Evolutionary conservation across 257 asterid species (phyloP).

Genomic region (Catharanthus roseus): DNA sequence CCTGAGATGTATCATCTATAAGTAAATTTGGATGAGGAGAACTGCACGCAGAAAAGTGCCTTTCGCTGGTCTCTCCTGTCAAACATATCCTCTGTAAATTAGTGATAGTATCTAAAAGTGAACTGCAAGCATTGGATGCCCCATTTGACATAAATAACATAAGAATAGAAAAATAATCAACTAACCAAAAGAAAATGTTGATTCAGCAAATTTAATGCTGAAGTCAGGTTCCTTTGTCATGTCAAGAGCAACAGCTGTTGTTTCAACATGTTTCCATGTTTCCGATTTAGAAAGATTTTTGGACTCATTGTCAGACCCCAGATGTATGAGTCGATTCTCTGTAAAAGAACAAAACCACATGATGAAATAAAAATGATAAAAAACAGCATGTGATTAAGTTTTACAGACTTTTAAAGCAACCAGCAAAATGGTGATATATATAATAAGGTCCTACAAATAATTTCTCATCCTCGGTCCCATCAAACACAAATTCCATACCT

Average conservation of each 20-base stretch:
- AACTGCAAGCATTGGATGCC: neutral
- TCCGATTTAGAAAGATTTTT: slow-evolving; percentile 29
- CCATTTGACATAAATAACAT: neutral
- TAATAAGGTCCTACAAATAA: neutral
- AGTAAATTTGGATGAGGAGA: slow-evolving; percentile 22
- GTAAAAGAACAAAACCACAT: slow-evolving; percentile 22
- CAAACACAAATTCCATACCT: neutral
- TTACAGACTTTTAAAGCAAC: neutral
- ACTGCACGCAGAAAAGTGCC: slow-evolving; percentile 25
- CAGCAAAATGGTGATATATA: neutral
- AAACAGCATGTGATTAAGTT: neutral
- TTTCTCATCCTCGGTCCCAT: neutral
- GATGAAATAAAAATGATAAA: neutral
- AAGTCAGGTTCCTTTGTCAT: slow-evolving; percentile 29
- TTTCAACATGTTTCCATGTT: slow-evolving; percentile 28
- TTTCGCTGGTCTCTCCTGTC: slow-evolving; percentile 27
- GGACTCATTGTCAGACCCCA: slow-evolving; percentile 70
- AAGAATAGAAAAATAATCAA: slow-evolving; percentile 4
- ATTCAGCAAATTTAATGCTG: slow-evolving; percentile 30
- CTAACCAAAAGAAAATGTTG: slow-evolving; percentile 41
- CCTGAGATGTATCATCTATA: slow-evolving; percentile 42
- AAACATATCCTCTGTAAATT: slow-evolving; percentile 12
- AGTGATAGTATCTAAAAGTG: neutral
- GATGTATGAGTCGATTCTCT: slow-evolving; percentile 40
- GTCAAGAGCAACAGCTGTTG: slow-evolving; percentile 26